These are phyloP conservation scores for Tricholoma furcatifolium DNA, from an alignment of 768 basidiomycete genomes.

Conservation along the genomic window DNA sequence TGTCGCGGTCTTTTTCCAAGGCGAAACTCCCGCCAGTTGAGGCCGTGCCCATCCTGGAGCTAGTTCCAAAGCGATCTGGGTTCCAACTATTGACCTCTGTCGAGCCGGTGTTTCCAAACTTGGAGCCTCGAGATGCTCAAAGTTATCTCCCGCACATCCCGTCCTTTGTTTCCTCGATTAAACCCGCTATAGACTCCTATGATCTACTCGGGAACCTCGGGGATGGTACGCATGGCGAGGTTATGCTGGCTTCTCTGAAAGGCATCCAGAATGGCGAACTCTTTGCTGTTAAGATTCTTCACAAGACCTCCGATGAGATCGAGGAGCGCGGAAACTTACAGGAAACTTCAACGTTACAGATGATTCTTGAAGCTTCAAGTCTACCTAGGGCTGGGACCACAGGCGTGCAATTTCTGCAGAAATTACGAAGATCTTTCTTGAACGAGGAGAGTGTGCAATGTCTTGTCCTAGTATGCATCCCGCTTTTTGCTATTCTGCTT, in stretches of 20 bases:
- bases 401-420: constrained; percentile 24
- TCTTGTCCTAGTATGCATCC: constrained; percentile 23
- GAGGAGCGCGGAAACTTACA: constrained; percentile 8
- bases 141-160: constrained; percentile 1
- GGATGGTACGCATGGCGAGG: constrained; percentile 24
- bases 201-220: constrained; percentile 19
- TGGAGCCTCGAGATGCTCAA: background rate
- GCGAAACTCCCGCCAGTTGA: background rate
- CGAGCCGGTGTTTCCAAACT: background rate
- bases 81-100: background rate
- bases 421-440: constrained; percentile 19
- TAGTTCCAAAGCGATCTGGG: too few relatives aligned
- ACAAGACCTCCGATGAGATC: background rate
- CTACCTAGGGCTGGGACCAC: background rate
- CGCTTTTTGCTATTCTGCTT: background rate
- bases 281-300: constrained; percentile 24
- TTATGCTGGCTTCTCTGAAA: constrained; percentile 19
- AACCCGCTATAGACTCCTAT: constrained; percentile 9
- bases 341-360: constrained; percentile 22
- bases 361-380: constrained; percentile 15
- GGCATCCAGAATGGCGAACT: constrained; percentile 7
- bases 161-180: background rate
- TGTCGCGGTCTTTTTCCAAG: constrained; percentile 1
- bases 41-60: too few relatives aligned
- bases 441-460: constrained; percentile 17